Percentiles rank a stretch among this genome's conserved stretches.
These are phyloP conservation scores for Colletotrichum neosansevieriae DNA, from an alignment of 2,329 filamentous ascomycete genomes.

Conservation along the genomic window DNA sequence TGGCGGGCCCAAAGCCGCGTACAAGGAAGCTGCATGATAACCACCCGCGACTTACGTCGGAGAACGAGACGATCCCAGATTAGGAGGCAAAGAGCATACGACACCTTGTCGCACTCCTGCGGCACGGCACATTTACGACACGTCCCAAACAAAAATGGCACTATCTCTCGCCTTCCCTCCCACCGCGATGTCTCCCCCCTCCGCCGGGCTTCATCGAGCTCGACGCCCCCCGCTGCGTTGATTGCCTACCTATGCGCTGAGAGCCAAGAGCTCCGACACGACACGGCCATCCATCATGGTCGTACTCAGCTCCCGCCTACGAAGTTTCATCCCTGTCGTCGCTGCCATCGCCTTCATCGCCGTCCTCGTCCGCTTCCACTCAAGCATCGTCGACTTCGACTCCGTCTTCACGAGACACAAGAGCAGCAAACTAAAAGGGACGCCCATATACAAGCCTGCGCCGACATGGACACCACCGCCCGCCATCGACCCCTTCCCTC, in stretches of 20 bases:
- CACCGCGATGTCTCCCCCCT: neutral
- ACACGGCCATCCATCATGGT: neutral
- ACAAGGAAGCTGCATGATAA: slow-evolving; percentile 31
- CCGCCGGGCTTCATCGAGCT: slow-evolving; percentile 7
- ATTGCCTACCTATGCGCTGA: neutral
- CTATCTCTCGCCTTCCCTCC: neutral
- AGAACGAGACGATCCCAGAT: too few species aligned
- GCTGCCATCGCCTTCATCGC: slow-evolving; percentile 33
- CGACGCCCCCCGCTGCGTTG: neutral
- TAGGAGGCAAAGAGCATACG: neutral
- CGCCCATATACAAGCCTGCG: slow-evolving; percentile 49
- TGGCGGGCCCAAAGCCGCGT: neutral
- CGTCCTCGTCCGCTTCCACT: slow-evolving; percentile 31
- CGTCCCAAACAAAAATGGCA: neutral
- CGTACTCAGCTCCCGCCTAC: slow-evolving; percentile 23
- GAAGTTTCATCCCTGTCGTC: slow-evolving; percentile 18
- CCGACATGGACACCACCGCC: slow-evolving; percentile 52
- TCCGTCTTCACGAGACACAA: slow-evolving; percentile 20
- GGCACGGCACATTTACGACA: neutral
- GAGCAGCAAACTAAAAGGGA: slow-evolving; percentile 8
- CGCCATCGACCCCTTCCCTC: slow-evolving; percentile 57
- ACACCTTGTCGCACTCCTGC: neutral
- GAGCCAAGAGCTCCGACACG: neutral
- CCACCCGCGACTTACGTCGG: neutral
- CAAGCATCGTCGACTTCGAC: slow-evolving; percentile 16